Evolutionary conservation across 257 asterid genomes (phyloP), one percentile per base, ranked within the genome.

Genomic region (Fraxinus cuspidata): DNA sequence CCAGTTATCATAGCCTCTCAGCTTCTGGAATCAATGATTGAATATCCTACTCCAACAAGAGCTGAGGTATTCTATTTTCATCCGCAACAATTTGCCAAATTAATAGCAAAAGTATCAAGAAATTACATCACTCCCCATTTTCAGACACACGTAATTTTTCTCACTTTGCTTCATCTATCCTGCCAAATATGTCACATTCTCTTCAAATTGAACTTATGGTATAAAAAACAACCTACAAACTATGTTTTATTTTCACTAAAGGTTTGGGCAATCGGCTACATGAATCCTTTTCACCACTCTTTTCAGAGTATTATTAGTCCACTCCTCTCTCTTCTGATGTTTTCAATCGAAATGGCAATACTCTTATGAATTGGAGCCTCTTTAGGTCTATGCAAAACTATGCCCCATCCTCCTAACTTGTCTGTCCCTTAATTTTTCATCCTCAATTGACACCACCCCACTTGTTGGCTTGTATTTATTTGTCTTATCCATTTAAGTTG

Each of bases 1-100:
- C 98, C 97, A 1, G 97, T 90, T 21, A 83, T 93, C 11, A 93
- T 91, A 23, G 97, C 98, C 69, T 93, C 98, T 74, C 98, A 91
- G 78, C 97, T 93, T 80, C 87, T 93, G 0, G 98, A 93, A 78
- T 93, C 98, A 3, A 91, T 93, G 98, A 81, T 90, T 2, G 97
- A 93, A 81, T 93, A 82, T 82, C 98, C 98, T 19, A 91, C 92
- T 44, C 97, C 98, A 76, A 91, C 97, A 27, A 83, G 96, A 80
- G 98, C 98, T 6, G 98, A 93, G 97, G 98, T 91, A 84, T 31
- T 29, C 44, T 58, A 31, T 71, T 70, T 29, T 12, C 72, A 27
- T 74, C 67, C 23, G 7, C 56, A 47, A 16, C 29, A 53, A 7
- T 66, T 67, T 27, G 12, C 0, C 44, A 16, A 56, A 27, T 34